These are phyloP conservation scores for Monosporascus cannonballus DNA, from an alignment of 2,329 filamentous ascomycete genomes.

Conservation along the genomic window DNA sequence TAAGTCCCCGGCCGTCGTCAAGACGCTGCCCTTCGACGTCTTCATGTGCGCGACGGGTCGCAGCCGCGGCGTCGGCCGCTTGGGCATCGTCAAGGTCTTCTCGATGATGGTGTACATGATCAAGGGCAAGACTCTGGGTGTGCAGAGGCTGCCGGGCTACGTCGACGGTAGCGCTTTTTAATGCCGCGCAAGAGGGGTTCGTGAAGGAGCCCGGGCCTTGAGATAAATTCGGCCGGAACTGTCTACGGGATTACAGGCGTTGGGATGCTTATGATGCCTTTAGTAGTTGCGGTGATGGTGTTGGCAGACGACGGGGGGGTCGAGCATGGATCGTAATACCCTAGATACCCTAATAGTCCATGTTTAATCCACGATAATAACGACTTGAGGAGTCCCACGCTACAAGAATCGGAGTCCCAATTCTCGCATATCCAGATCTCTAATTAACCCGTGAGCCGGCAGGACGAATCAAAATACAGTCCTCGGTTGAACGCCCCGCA, in stretches of 20 bases:
- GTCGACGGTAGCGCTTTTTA: conserved; percentile 43
- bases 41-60: conserved; percentile 43
- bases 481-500: too few relatives aligned
- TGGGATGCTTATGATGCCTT: too few relatives aligned
- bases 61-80: conserved; percentile 42
- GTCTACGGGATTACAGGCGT: too few relatives aligned
- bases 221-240: neutral
- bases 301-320: neutral
- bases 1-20: conserved; percentile 37
- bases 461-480: too few relatives aligned
- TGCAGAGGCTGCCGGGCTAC: conserved; percentile 38
- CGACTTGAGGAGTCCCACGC: too few relatives aligned
- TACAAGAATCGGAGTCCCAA: too few relatives aligned
- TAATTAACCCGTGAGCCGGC: too few relatives aligned
- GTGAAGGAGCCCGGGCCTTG: neutral
- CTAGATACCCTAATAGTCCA: neutral
- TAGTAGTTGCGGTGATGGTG: too few relatives aligned
- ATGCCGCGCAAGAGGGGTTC: neutral
- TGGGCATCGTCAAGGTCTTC: conserved; percentile 42
- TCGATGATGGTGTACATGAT: conserved; percentile 44
- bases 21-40: conserved; percentile 42
- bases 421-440: too few relatives aligned
- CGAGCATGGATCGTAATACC: neutral
- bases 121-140: conserved; percentile 46
- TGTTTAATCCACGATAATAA: neutral